A percentile compares a stretch with the other conserved stretches of the same genome.
These are phyloP conservation scores for Trametes hirsuta DNA, from an alignment of 1,284 basidiomycete genomes.

Conservation along the genomic window DNA sequence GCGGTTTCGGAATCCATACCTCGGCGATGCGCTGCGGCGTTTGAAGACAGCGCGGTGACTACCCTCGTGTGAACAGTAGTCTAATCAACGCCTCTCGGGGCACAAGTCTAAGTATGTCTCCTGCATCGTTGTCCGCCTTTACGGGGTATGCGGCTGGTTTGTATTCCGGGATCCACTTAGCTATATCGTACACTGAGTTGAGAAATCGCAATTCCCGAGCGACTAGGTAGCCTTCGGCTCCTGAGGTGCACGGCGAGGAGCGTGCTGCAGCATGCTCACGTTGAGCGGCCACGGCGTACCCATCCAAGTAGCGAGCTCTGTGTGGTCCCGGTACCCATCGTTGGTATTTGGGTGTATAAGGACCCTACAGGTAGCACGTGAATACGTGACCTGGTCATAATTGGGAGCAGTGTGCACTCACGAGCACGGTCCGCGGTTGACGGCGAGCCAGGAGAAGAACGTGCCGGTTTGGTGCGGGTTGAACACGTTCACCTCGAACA, in stretches of 20 bases:
- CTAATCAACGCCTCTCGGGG: too few relatives aligned
- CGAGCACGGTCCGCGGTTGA: slow-evolving; percentile 70
- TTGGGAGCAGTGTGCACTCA: slow-evolving; percentile 38
- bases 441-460: slow-evolving; percentile 65
- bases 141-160: too few relatives aligned
- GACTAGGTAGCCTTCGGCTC: too few relatives aligned
- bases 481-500: slow-evolving; percentile 75
- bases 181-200: too few relatives aligned
- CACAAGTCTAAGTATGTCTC: too few relatives aligned
- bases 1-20: too few relatives aligned
- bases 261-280: slow-evolving; percentile 21
- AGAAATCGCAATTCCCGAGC: too few relatives aligned
- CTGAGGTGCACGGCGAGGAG: not conserved
- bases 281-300: slow-evolving; percentile 61
- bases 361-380: slow-evolving; percentile 45
- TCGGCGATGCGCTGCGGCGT: too few relatives aligned
- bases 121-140: too few relatives aligned
- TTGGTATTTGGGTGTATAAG: slow-evolving; percentile 76
- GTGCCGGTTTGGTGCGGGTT: slow-evolving; percentile 67
- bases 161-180: too few relatives aligned
- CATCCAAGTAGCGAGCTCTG: slow-evolving; percentile 70
- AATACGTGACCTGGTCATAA: not conserved
- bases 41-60: too few relatives aligned
- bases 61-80: too few relatives aligned
- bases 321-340: slow-evolving; percentile 62